Evolutionary conservation across 1,139 yeast genomes (phyloP), one percentile per base, ranked within the genome.

Genomic region (Kodamaea plutei): DNA sequence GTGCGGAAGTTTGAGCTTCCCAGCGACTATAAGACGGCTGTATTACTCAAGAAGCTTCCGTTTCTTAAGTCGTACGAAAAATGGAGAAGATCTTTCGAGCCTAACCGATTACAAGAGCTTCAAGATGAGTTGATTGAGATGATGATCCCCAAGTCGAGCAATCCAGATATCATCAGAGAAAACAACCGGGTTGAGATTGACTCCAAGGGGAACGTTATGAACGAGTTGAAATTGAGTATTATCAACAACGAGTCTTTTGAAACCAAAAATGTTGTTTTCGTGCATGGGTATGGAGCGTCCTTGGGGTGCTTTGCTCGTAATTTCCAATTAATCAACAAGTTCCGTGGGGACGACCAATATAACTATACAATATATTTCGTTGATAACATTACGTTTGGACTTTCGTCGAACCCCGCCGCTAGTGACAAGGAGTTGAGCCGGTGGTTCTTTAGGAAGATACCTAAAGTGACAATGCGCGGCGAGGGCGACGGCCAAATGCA

Each of bases 251-350:
- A 41, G 2, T 17, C 15, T 2, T 42, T 33, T 4, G 39, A 43
- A 2, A 43, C 50, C 1, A 54, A 52, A 11, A 73, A 74, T 41
- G 46, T 82, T 15, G 87, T 88, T 4, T 65, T 91, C 46, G 49
- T 91, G 10, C 98, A 91, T 52, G 98, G 98, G 0, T 88, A 85
- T 54, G 96, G 95, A 0, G 94, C 97, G 0, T 82, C 95, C 0
- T 67, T 83, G 10, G 91, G 93, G 14, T 83, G 91, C 50, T 91
- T 79, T 60, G 88, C 87, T 43, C 66, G 88, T 34, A 89, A 85
- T 48, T 76, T 87, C 40, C 76, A 71, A 34, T 31, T 73, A 47
- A 25, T 63, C 72, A 52, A 64, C 38, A 42, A 54, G 15, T 53
- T 67, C 59, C 37, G 44, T 55, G 23, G 17, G 10, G 20, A 67